Percentiles rank a stretch among this genome's conserved stretches.
phyloP scores from a whole-genome alignment of 805 yeast species.

The Blastobotrys muscicola region DNA sequence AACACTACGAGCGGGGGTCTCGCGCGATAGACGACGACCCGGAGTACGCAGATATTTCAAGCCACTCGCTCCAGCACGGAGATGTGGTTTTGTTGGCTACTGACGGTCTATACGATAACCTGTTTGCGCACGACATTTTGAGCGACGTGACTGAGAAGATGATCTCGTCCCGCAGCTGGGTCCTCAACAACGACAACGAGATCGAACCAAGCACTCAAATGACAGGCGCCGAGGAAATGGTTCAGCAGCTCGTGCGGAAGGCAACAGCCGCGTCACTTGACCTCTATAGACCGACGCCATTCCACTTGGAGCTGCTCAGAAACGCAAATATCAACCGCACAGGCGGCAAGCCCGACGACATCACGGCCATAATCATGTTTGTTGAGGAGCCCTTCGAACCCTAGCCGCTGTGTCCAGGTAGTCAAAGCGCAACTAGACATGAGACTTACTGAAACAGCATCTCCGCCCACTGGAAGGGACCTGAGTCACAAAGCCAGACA shows the following conservation, averaged over 20 bases:
- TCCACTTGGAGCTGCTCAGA: constrained; percentile 65
- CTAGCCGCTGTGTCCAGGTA: not conserved
- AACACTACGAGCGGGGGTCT: constrained; percentile 24
- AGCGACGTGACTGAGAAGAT: constrained; percentile 51
- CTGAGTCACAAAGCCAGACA: no score
- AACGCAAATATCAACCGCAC: constrained; percentile 34
- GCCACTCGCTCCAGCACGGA: constrained; percentile 53
- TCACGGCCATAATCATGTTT: constrained; percentile 68
- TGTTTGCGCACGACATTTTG: constrained; percentile 63
- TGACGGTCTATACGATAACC: constrained; percentile 89
- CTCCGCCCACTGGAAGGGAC: no score
- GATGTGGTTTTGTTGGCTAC: constrained; percentile 83
- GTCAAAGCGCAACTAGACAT: not conserved
- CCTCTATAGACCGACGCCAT: constrained; percentile 69
- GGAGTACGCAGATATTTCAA: constrained; percentile 52
- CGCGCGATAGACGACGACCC: constrained; percentile 49
- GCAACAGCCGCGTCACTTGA: constrained; percentile 67
- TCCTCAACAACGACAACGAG: constrained; percentile 19
- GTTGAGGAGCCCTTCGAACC: constrained; percentile 27
- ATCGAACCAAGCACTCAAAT: constrained; percentile 15
- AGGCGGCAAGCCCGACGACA: constrained; percentile 96
- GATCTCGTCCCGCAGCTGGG: constrained; percentile 27
- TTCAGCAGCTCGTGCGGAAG: constrained; percentile 49
- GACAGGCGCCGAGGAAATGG: constrained; percentile 35
- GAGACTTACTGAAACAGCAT: no score